phyloP scores from a whole-genome alignment of 176 grass and related monocot genomes.

The Zea mays region DNA sequence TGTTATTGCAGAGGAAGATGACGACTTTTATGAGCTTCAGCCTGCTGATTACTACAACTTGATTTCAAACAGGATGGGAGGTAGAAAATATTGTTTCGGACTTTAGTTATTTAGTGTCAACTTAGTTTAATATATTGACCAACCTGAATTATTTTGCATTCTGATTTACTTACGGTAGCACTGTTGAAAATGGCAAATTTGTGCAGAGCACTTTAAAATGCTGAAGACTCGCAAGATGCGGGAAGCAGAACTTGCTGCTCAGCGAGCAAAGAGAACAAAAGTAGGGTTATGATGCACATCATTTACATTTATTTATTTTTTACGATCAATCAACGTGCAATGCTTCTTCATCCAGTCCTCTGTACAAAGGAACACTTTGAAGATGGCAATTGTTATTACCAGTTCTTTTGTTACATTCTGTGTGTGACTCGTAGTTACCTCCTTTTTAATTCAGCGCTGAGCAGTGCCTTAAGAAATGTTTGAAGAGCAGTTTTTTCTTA shows the following conservation, averaged over 20 bases:
- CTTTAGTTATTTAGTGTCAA: conserved; percentile 1
- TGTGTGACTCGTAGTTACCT: conserved; percentile 8
- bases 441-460: conserved; percentile 8
- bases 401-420: background rate
- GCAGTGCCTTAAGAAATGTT: conserved; percentile 15
- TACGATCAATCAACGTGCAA: background rate
- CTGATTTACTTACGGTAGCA: conserved; percentile 11
- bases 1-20: conserved; percentile 71
- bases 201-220: conserved; percentile 64
- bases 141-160: background rate
- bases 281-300: conserved; percentile 31
- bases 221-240: conserved; percentile 87
- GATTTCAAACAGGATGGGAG: conserved; percentile 63
- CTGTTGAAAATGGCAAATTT: conserved; percentile 29
- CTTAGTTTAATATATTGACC: conserved; percentile 3
- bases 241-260: conserved; percentile 84
- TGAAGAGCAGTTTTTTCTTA: background rate
- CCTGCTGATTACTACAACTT: conserved; percentile 76
- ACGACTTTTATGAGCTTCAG: conserved; percentile 92
- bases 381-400: background rate
- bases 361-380: background rate
- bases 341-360: background rate
- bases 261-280: conserved; percentile 76
- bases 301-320: background rate
- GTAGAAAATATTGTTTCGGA: conserved; percentile 31